phyloP scores from a whole-genome alignment of 2,329 filamentous ascomycete genomes.

The Dryadomyces quercus-mongolicae region DNA sequence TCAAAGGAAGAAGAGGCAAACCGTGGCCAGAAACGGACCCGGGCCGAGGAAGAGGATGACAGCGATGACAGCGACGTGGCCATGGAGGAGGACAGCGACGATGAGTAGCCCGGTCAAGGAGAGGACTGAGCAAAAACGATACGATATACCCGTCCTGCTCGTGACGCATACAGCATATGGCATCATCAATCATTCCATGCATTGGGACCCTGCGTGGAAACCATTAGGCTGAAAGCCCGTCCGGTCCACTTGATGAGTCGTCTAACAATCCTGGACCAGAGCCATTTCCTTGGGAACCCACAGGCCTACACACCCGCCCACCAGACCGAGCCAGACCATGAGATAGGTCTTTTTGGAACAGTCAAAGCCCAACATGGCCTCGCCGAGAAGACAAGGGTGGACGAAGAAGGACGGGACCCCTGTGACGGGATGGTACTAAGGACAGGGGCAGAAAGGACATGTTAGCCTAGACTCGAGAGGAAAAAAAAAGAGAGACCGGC shows the following conservation, averaged over 20 bases:
- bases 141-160: background rate
- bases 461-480: conserved; percentile 6
- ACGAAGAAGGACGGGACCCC: conserved; percentile 76
- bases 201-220: background rate
- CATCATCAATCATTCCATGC: background rate
- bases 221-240: background rate
- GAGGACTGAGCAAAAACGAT: background rate
- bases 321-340: conserved; percentile 77
- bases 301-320: conserved; percentile 70
- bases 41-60: conserved; percentile 57
- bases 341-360: conserved; percentile 60
- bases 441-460: background rate
- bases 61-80: conserved; percentile 49
- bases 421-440: conserved; percentile 69
- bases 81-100: conserved; percentile 60
- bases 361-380: conserved; percentile 59
- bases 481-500: conserved; percentile 4
- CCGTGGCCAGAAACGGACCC: conserved; percentile 56
- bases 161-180: background rate
- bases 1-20: background rate
- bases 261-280: conserved; percentile 12
- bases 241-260: background rate
- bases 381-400: conserved; percentile 81
- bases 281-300: conserved; percentile 63
- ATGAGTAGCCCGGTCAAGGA: conserved; percentile 35